Conservation (phyloP, 768 basidiomycete genomes). For the Leucocoprinus birnbaumii region DNA sequence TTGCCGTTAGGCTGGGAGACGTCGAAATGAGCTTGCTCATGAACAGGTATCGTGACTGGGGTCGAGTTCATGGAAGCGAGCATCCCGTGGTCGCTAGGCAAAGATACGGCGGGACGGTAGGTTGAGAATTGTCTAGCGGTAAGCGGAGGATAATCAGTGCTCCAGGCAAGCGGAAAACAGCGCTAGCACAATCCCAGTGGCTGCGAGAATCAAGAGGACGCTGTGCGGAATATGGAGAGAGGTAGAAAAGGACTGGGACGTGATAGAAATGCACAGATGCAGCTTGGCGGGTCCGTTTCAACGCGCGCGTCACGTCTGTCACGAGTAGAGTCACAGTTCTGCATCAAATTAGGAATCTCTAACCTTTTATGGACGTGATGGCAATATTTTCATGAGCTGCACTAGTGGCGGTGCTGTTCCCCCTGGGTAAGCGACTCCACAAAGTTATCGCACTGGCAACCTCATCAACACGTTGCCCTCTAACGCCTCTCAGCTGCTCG, state of each 20-base stretch:
- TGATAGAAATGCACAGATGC: constrained; percentile 6
- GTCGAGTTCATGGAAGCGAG: constrained; percentile 23
- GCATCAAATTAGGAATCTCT: not conserved
- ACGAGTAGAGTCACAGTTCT: not conserved
- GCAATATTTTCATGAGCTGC: not conserved
- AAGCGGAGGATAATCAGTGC: not conserved
- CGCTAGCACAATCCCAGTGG: not conserved
- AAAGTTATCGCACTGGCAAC: constrained; percentile 4
- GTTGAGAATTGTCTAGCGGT: not conserved
- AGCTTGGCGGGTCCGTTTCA: constrained; percentile 6
- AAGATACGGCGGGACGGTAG: constrained; percentile 9
- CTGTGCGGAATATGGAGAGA: not conserved
- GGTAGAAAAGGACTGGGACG: not conserved
- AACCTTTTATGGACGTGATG: not conserved
- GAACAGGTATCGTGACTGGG: constrained; percentile 20
- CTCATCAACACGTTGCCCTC: constrained; percentile 3
- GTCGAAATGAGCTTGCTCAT: constrained; percentile 35
- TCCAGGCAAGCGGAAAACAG: not conserved
- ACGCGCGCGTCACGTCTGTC: constrained; percentile 9
- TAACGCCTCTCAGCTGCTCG: not conserved
- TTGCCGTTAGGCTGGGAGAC: constrained; percentile 19
- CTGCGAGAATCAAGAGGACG: not conserved
- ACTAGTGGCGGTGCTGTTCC: constrained; percentile 7
- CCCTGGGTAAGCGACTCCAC: constrained; percentile 7
- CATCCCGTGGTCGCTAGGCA: constrained; percentile 18